Percentiles rank a stretch among this genome's conserved stretches.
Conservation (phyloP, 139 green algal species). For the Raphidocelis subcapitata region DNA sequence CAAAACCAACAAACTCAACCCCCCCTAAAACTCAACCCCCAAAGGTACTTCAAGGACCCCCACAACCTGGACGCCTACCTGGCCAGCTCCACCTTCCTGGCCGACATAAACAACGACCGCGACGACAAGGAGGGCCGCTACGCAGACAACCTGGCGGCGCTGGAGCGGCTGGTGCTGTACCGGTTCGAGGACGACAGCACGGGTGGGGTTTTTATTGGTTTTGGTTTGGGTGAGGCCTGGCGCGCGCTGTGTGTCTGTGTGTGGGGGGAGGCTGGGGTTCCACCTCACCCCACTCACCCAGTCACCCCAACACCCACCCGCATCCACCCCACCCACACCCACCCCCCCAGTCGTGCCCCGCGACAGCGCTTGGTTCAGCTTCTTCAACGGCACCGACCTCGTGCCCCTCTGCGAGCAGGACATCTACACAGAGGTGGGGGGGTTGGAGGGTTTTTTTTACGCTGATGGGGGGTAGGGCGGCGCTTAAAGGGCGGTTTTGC, state of each 20-base stretch:
- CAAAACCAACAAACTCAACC: too few relatives aligned
- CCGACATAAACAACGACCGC: conserved; percentile 89
- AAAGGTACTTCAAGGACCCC: conserved; percentile 55
- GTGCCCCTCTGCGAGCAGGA: conserved; percentile 44
- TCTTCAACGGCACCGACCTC: conserved; percentile 58
- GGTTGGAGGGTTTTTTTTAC: too few relatives aligned
- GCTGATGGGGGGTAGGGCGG: too few relatives aligned
- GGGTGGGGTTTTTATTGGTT: conserved; percentile 32
- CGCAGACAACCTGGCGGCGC: conserved; percentile 62
- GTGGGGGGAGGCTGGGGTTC: neutral
- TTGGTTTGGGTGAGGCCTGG: neutral
- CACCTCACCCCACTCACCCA: too few relatives aligned
- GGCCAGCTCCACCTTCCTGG: conserved; percentile 67
- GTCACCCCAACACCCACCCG: too few relatives aligned
- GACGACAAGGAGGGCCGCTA: conserved; percentile 60
- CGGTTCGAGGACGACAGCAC: conserved; percentile 80
- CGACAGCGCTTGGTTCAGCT: conserved; percentile 77
- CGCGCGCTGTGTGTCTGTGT: neutral
- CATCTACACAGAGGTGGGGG: conserved; percentile 65
- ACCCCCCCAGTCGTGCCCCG: conserved; percentile 69
- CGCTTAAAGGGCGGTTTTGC: too few relatives aligned
- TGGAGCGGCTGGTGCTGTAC: conserved; percentile 76
- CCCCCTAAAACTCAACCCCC: too few relatives aligned
- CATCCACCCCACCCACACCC: too few relatives aligned
- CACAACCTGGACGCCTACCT: conserved; percentile 64